Base-by-base conservation (phyloP, 148 eudicot genomes). In the Limonium bicolor region DNA sequence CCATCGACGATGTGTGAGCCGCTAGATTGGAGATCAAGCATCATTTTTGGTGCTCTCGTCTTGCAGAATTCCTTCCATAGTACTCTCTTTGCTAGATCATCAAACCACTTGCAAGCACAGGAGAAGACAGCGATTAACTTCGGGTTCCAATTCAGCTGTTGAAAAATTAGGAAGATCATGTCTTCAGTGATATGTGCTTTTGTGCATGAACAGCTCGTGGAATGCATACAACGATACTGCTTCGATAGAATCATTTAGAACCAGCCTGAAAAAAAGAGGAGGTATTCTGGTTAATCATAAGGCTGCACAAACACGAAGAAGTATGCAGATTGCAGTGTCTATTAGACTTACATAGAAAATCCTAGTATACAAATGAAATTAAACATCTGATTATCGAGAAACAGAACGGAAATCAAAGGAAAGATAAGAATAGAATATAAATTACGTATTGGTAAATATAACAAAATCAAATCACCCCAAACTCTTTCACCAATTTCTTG, bases 191-290 rank as follows among this genome's bases (percentile, higher is more conserved):
- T 63, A 69, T 83, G 97, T 22, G 92, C 97, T 72, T 83, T 88
- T 35, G 68, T 74, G 60, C 97, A 88, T 5, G 74, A 52, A 71
- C 97, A 88, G 61, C 75, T 80, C 18, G 94, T 64, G 8, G 97
- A 88, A 72, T 88, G 97, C 45, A 77, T 61, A 59, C 97, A 88
- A 9, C 97, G 94, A 56, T 80, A 80, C 53, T 83, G 86, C 72
- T 88, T 87, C 3, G 76, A 51, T 18, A 80, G 21, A 39, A 61
- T 60, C 96, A 77, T 87, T n/a, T n/a, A n/a, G n/a, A n/a, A n/a
- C n/a, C n/a, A n/a, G n/a, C n/a, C n/a, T n/a, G n/a, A n/a, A n/a
- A n/a, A n/a, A n/a, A n/a, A n/a, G n/a, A n/a, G n/a, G n/a, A n/a
- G n/a, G n/a, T n/a, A n/a, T n/a, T n/a, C n/a, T n/a, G n/a, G n/a